Evolutionary conservation across 1,284 basidiomycete genomes (phyloP).

Genomic region (Mycosarcoma mackinlayi): DNA sequence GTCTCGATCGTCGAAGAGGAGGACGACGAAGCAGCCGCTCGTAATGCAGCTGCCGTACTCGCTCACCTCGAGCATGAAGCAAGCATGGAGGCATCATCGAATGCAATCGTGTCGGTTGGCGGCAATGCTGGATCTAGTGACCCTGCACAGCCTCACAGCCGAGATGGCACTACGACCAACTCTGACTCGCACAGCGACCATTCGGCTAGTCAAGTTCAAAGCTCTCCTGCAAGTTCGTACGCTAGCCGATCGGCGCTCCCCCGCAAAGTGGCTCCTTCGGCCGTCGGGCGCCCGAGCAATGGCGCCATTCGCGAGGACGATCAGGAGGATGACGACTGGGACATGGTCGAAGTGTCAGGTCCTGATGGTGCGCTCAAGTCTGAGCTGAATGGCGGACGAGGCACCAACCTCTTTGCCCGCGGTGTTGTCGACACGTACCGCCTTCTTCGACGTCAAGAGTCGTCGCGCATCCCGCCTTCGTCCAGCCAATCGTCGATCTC

Average conservation of each 20-base stretch:
- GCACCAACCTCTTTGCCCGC: conserved; percentile 65
- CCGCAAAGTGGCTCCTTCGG: conserved; percentile 40
- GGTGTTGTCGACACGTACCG: conserved; percentile 67
- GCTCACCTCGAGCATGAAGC: conserved; percentile 59
- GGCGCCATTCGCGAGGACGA: conserved; percentile 48
- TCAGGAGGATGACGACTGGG: conserved; percentile 65
- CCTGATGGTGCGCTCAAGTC: conserved; percentile 52
- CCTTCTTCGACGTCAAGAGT: conserved; percentile 71
- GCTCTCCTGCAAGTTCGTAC: conserved; percentile 50
- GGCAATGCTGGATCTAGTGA: conserved; percentile 14
- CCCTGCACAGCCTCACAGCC: conserved; percentile 25
- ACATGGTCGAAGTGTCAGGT: conserved; percentile 58
- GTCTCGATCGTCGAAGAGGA: conserved; percentile 47
- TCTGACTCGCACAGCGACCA: conserved; percentile 53
- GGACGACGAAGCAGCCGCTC: conserved; percentile 57
- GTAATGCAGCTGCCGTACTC: conserved; percentile 56
- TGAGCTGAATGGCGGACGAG: conserved; percentile 66
- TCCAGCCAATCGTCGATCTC: conserved; percentile 39
- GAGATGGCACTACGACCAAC: conserved; percentile 39
- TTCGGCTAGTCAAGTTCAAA: conserved; percentile 35
- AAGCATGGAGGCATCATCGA: conserved; percentile 31
- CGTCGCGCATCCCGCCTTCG: conserved; percentile 39
- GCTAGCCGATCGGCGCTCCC: conserved; percentile 23
- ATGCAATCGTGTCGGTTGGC: conserved; percentile 11
- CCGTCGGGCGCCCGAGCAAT: conserved; percentile 46